phyloP scores from a whole-genome alignment of 163 green algal genomes.

The Chlamydomonas reinhardtii region DNA sequence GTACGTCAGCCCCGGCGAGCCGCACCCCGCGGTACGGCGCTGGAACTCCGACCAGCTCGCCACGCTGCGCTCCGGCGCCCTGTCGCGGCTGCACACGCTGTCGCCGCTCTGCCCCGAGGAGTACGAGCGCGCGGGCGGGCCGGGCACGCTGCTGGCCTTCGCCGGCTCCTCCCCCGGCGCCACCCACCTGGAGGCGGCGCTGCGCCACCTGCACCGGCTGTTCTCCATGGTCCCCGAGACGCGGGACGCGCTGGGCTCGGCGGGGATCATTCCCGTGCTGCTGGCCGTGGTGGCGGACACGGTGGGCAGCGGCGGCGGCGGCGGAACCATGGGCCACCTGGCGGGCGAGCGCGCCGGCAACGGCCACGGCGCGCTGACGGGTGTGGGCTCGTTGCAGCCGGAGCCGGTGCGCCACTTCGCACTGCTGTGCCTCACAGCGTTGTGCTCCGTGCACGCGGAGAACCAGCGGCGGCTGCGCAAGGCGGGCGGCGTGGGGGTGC shows the following conservation, averaged over 20 bases:
- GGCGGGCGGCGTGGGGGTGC: slow-evolving; percentile 41
- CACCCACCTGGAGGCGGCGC: slow-evolving; percentile 43
- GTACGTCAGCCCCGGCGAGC: slow-evolving; percentile 17
- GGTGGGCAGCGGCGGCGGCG: slow-evolving; percentile 4
- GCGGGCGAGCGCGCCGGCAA: not conserved
- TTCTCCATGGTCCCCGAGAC: slow-evolving; percentile 42
- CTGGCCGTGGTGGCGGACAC: slow-evolving; percentile 41
- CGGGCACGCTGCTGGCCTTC: slow-evolving; percentile 38
- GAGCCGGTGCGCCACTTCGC: slow-evolving; percentile 48
- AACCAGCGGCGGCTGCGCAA: slow-evolving; percentile 62
- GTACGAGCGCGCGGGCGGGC: slow-evolving; percentile 54
- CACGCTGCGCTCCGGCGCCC: slow-evolving; percentile 45
- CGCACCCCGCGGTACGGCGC: slow-evolving; percentile 40
- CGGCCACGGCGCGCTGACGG: not conserved
- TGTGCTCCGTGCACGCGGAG: slow-evolving; percentile 46
- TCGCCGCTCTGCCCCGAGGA: slow-evolving; percentile 40
- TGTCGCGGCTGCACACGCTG: slow-evolving; percentile 58
- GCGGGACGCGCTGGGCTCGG: slow-evolving; percentile 40
- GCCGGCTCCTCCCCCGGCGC: not conserved
- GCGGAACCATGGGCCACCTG: not conserved
- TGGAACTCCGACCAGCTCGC: slow-evolving; percentile 63
- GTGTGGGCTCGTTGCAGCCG: not conserved
- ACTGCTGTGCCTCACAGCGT: slow-evolving; percentile 47
- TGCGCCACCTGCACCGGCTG: slow-evolving; percentile 57
- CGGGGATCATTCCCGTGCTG: slow-evolving; percentile 44